These are phyloP conservation scores for Rhizopus arrhizus DNA, from an alignment of 371 early-diverging fungal genomes.

Conservation along the genomic window DNA sequence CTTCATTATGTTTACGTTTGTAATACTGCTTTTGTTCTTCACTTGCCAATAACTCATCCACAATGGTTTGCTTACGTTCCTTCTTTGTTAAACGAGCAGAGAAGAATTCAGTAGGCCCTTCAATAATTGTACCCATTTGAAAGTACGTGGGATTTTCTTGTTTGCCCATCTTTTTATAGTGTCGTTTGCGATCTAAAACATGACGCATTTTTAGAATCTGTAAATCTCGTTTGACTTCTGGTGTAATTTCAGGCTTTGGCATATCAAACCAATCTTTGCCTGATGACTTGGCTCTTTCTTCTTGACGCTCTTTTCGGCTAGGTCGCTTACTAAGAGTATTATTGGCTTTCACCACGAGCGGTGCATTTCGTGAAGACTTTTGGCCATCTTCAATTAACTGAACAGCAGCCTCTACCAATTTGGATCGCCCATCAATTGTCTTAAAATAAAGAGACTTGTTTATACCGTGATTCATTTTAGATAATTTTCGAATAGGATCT, in stretches of 20 bases:
- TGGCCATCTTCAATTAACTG: constrained; percentile 20
- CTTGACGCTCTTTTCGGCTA: constrained; percentile 41
- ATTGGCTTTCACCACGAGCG: constrained; percentile 23
- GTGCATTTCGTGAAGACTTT: constrained; percentile 18
- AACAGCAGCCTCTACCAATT: constrained; percentile 25
- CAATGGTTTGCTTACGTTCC: constrained; percentile 81
- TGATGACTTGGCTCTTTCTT: constrained; percentile 66
- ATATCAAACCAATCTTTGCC: constrained; percentile 93
- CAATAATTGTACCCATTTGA: constrained; percentile 91
- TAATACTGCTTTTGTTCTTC: constrained; percentile 73
- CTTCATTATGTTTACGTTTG: constrained; percentile 81
- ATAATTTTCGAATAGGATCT: constrained; percentile 26
- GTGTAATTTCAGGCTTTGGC: constrained; percentile 82
- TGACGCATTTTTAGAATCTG: constrained; percentile 83
- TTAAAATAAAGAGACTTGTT: constrained; percentile 39
- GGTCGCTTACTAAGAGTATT: constrained; percentile 23
- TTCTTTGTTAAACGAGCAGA: constrained; percentile 80
- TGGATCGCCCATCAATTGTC: constrained; percentile 18
- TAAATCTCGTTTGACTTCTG: constrained; percentile 85
- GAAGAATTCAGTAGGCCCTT: constrained; percentile 87
- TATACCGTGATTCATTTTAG: constrained; percentile 46
- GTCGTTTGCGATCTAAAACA: constrained; percentile 90
- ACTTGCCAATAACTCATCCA: constrained; percentile 87
- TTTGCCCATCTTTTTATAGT: constrained; percentile 82
- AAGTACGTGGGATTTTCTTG: constrained; percentile 84